phyloP scores from a whole-genome alignment of 768 basidiomycete genomes.

The Naganishia randhawae region DNA sequence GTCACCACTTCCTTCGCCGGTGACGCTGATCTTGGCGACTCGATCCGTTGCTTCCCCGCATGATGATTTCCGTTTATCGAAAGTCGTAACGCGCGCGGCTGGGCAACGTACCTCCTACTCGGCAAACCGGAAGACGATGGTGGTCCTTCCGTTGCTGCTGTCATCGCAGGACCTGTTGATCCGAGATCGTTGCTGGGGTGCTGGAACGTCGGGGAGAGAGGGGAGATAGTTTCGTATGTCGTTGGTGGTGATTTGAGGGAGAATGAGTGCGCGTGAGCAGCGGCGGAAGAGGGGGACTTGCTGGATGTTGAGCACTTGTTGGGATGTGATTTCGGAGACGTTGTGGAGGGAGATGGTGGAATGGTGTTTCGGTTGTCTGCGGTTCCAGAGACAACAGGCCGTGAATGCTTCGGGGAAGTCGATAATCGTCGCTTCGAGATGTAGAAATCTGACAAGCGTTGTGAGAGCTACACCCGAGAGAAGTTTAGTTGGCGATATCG shows the following conservation, averaged over 20 bases:
- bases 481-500: too few relatives aligned
- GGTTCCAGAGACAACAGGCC: neutral
- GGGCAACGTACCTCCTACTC: constrained; percentile 8
- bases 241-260: neutral
- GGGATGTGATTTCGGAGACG: neutral
- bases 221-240: neutral
- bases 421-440: neutral
- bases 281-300: neutral
- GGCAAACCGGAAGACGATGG: constrained; percentile 6
- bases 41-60: neutral
- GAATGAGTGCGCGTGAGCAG: neutral
- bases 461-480: neutral
- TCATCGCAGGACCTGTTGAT: neutral
- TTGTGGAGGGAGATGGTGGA: too few relatives aligned
- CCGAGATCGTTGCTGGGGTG: too few relatives aligned
- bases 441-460: neutral
- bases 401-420: neutral
- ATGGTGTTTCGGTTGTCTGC: neutral
- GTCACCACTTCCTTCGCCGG: too few relatives aligned
- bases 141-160: neutral
- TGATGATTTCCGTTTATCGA: neutral
- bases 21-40: too few relatives aligned
- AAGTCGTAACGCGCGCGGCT: constrained; percentile 8
- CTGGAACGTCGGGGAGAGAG: neutral
- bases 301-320: neutral